Base-by-base conservation (phyloP, 352 stramenopile species). In the Globisporangium emineosum region DNA sequence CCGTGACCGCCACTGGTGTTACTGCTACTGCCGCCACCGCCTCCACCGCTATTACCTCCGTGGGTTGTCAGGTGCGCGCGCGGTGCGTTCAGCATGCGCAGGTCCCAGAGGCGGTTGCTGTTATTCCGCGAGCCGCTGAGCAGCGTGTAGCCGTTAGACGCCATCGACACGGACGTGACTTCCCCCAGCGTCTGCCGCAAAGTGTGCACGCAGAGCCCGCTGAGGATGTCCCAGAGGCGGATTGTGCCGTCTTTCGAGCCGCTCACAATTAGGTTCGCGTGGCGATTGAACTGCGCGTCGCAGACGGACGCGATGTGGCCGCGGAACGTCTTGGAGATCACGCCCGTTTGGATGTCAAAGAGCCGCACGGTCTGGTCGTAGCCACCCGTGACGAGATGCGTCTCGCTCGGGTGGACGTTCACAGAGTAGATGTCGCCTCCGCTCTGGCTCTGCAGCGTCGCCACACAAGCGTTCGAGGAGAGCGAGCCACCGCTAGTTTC, bases 291-390 rank as follows among this genome's bases (percentile, higher is more conserved):
- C 66, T 92, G 80, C n/a, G 84, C 83, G 64, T 96, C 86, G 63
- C 83, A 94, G 23, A 96, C 86, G 0, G 83, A 91, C 15, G 88
- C 86, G 27, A 83, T 73, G 68, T 96, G 85, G 12, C 85, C 86
- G 8, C 80, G 74, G 60, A 96, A 95, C 0, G 82, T 93, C 73
- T 95, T 95, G 32, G 72, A 68, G 21, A 89, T 75, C 5, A 73
- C 71, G 35, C 82, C 81, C 12, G 83, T 95, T 15, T 77, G 69
- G 63, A 95, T 90, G 58, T 96, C 88, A 63, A 90, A 94, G 29
- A 96, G 69, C 23, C 86, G 86, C 33, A 96, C 86, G 47, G 85
- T 90, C 65, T 94, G 86, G 66, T 96, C 88, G 67, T 96, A 95
- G 19, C 88, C 88, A 52, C 83, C 85, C 27, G 88, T 94, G 49